Base-by-base conservation (phyloP, 495 filamentous ascomycete genomes). In the Hyaloscypha finlandica region DNA sequence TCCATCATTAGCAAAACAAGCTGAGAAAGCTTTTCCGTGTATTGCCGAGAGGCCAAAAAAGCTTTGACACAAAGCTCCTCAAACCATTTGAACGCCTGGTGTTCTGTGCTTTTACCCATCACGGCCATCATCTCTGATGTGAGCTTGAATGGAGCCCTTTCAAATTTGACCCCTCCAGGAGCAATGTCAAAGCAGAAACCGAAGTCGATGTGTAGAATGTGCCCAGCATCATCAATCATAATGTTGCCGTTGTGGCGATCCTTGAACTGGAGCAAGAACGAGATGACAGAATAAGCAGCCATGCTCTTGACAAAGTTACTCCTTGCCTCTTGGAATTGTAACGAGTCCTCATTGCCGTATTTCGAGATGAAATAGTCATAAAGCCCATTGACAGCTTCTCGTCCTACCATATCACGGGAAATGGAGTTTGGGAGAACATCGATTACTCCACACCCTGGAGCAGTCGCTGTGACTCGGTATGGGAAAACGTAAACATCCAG, bases 101-200 rank as follows among this genome's bases (percentile, higher is more conserved):
- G 91, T 31, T 86, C 87, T 0, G 88, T 90, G 65, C 82, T 87
- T 51, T 94, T 93, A 31, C 96, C 94, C 94, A 99, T 99, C 64
- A 99, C 96, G 19, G 93, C 90, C 48, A 99, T 85, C 96, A 99
- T 99, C 74, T 99, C 96, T 12, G 87, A 86, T 0, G 96, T 98
- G 59, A 99, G 85, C 78, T 99, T 99, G 86, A 99, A 99, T 0
- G 96, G 96, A 0, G 96, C 96, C 31, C 96, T 90, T 80, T 99
- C 96, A 73, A 99, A 99, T 62, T 90, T 92, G 61, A 98, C 91
- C 25, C 96, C 96, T 51, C 96, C 96, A 0, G 96, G 96, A 1
- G 93, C 96, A 73, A 99, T 97, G 75, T 99, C 96, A 77, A 99
- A 98, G 78, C 94, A 98, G 83, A 99, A 99, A 22, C 96, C 96